Conservation (phyloP, 176 grass and related monocot genomes). For the Triticum dicoccoides region DNA sequence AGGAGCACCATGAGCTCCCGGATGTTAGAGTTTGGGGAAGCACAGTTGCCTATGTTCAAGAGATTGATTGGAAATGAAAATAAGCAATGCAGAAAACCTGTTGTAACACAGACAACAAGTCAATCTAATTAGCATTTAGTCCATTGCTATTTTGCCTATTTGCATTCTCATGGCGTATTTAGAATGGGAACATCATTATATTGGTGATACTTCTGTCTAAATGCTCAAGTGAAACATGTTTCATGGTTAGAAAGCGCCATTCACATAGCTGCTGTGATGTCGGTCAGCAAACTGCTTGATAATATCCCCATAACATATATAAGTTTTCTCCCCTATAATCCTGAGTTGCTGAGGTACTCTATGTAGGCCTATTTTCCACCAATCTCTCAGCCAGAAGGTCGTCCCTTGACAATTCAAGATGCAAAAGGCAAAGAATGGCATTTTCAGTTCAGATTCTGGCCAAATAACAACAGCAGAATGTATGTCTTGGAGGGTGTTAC, state of each 20-base stretch:
- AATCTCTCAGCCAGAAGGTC: slow-evolving; percentile 99
- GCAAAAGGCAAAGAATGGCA: slow-evolving; percentile 99
- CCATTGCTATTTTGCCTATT: background rate
- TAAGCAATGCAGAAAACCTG: background rate
- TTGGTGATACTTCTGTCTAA: slow-evolving; percentile 2
- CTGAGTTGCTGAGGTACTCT: slow-evolving; percentile 31
- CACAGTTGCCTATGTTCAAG: background rate
- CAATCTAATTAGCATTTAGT: background rate
- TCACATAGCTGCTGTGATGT: slow-evolving; percentile 5
- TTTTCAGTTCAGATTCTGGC: slow-evolving; percentile 99
- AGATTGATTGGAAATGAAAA: background rate
- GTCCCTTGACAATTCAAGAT: slow-evolving; percentile 96
- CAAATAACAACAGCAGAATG: slow-evolving; percentile 99
- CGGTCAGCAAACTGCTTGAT: background rate
- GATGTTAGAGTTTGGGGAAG: slow-evolving; percentile 1
- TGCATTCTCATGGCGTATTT: background rate
- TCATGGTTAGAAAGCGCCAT: background rate
- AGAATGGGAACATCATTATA: background rate
- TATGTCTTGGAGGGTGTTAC: slow-evolving; percentile 98
- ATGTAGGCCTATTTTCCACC: slow-evolving; percentile 97
- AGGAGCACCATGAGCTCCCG: background rate
- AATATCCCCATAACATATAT: background rate
- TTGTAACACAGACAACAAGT: slow-evolving; percentile 3
- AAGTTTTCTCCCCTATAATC: background rate
- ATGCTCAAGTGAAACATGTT: background rate